Evolutionary conservation across 1,284 basidiomycete species (phyloP), one percentile per base, ranked within the genome.

Genomic region (Ceratobasidium sp.): DNA sequence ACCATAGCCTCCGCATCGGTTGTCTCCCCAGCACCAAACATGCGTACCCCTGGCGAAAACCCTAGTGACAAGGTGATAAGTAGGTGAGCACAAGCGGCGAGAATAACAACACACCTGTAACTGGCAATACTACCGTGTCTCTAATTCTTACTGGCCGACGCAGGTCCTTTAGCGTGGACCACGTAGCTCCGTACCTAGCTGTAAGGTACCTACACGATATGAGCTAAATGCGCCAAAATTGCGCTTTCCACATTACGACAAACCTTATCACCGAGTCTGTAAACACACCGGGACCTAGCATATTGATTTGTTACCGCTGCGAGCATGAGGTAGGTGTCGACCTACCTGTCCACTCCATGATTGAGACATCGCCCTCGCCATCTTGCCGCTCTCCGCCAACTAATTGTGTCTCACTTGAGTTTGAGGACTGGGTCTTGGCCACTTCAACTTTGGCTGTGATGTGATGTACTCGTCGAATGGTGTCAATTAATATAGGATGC

Each of bases 341-440:
- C 83, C 82, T 82, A 30, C 84, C 85, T 7, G 85, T 86, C 83
- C 85, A 85, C 66, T 86, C 84, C 82, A 86, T 83, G 1, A 85
- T 83, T 50, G 75, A 79, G 80, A 84, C 81, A 33, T 77, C 80
- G 70, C 78, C 67, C 79, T 76, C 74, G 12, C 54, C 16, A 71
- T 55, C 57, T 57, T 64, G 33, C 80, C 57, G 35, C 78, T 78
- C 33, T 79, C 66, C 20, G 78, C 79, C 73, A 79, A 71, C 41
- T 76, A 81, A 35, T 76, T 65, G 27, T 59, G 68, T 59, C 77
- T 65, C 35, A 77, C 78, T 30, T 20, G 23, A 20, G 60, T 46
- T 68, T 23, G 54, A 33, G 60, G 44, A 41, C n/a, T n/a, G 48
- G 57, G 41, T 27, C 14, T 44, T 67, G 23, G 30, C 62, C 18